Evolutionary conservation across 139 green algal genomes (phyloP), one percentile per base, ranked within the genome.

Genomic region (Chlorella vulgaris): DNA sequence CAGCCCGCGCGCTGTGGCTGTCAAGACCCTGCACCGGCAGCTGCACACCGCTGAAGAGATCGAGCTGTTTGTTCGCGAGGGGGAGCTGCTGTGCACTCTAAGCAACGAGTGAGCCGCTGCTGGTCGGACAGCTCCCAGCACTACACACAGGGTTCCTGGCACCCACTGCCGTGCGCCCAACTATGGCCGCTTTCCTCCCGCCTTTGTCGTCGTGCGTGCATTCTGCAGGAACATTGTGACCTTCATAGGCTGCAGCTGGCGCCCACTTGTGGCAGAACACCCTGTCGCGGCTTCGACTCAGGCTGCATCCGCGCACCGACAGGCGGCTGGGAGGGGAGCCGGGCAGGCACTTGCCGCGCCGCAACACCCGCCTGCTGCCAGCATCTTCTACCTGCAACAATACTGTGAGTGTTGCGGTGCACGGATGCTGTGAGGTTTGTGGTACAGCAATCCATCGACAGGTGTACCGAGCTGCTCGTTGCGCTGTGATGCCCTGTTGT

Each of bases 361-460:
- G n/a, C n/a, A n/a, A n/a, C n/a, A n/a, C n/a, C n/a, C n/a, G n/a
- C n/a, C n/a, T n/a, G n/a, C n/a, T n/a, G n/a, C n/a, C n/a, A n/a
- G n/a, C n/a, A n/a, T n/a, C 40, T 92, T 86, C 67, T 76, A 91
- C 43, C 84, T 91, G 28, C 87, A 93, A 82, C 92, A 96, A 84
- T 87, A 83, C 26, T 65, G 55, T 65, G 55, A 65, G 55, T 29
- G 15, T 65, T n/a, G n/a, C n/a, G n/a, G n/a, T n/a, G n/a, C n/a
- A n/a, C n/a, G n/a, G n/a, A n/a, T n/a, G n/a, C n/a, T n/a, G n/a
- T n/a, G n/a, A n/a, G n/a, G n/a, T n/a, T n/a, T n/a, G n/a, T n/a
- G n/a, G n/a, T n/a, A n/a, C n/a, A n/a, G n/a, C n/a, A n/a, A n/a
- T n/a, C n/a, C n/a, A n/a, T n/a, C n/a, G n/a, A n/a, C n/a, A n/a